Evolutionary conservation across 2,329 filamentous ascomycete genomes (phyloP).

Genomic region (Fusarium napiforme): DNA sequence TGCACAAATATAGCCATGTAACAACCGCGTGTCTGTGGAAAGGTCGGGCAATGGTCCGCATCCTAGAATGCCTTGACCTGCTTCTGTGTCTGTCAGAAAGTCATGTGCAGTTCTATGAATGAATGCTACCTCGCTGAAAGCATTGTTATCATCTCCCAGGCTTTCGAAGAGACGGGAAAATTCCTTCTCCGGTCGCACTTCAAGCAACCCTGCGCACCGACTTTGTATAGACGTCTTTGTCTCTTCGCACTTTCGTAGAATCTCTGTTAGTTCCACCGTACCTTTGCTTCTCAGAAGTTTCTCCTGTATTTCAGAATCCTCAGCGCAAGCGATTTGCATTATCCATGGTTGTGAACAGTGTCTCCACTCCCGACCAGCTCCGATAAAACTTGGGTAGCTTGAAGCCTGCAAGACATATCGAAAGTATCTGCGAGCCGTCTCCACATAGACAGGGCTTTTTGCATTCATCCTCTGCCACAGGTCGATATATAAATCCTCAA

Average conservation of each 20-base stretch:
- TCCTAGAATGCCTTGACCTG: background rate
- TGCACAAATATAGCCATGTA: accelerated
- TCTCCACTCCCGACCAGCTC: accelerated
- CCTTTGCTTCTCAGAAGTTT: accelerated
- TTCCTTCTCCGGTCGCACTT: background rate
- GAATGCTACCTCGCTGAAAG: background rate
- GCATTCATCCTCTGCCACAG: constrained; percentile 24
- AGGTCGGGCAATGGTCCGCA: accelerated
- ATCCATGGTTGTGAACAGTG: accelerated
- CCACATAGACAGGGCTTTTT: background rate
- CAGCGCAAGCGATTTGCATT: background rate
- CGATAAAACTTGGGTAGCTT: accelerated
- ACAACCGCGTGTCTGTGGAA: accelerated
- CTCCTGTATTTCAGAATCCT: accelerated
- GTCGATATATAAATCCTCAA: constrained; percentile 6
- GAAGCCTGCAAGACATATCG: background rate
- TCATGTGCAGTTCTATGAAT: constrained; percentile 29
- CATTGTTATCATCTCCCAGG: no score
- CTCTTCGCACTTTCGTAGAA: background rate
- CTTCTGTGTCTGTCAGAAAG: constrained; percentile 18
- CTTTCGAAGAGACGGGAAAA: no score
- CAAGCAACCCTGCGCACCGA: background rate
- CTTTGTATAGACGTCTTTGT: accelerated
- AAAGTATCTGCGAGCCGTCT: constrained; percentile 6
- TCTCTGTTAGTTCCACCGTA: accelerated